Percentiles rank a stretch among this genome's conserved stretches.
Evolutionary conservation across 371 early-diverging fungal species (phyloP).

Genomic region (Lichtheimia ramosa): DNA sequence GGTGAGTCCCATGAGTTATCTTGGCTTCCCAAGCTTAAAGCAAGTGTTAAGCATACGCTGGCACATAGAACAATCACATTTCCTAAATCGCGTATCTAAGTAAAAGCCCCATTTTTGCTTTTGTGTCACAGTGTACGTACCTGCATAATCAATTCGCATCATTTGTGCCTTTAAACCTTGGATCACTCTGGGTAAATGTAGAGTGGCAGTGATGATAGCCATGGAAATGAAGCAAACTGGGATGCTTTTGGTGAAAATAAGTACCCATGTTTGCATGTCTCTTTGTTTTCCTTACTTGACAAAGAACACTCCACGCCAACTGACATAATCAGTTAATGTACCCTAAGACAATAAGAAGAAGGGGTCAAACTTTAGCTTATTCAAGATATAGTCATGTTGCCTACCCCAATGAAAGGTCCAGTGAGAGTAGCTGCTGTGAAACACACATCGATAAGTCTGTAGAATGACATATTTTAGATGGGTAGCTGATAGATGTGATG

Average conservation of each 20-base stretch:
- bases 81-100: neutral
- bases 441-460: no score
- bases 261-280: neutral
- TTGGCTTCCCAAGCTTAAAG: neutral
- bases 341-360: neutral
- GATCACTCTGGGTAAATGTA: neutral
- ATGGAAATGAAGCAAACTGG: neutral
- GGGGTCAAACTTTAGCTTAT: no score
- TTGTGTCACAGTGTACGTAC: neutral
- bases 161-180: neutral
- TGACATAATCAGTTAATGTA: neutral
- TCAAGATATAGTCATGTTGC: no score
- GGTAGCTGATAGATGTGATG: no score
- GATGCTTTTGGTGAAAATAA: neutral
- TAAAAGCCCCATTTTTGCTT: neutral
- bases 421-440: no score
- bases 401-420: no score
- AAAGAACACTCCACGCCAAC: neutral
- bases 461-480: no score
- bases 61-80: neutral
- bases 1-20: neutral
- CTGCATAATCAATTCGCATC: slow-evolving; percentile 1
- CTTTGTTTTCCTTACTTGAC: neutral
- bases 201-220: neutral
- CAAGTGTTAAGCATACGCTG: neutral